phyloP scores from a whole-genome alignment of 352 stramenopile species.

The Pythium aquatile region DNA sequence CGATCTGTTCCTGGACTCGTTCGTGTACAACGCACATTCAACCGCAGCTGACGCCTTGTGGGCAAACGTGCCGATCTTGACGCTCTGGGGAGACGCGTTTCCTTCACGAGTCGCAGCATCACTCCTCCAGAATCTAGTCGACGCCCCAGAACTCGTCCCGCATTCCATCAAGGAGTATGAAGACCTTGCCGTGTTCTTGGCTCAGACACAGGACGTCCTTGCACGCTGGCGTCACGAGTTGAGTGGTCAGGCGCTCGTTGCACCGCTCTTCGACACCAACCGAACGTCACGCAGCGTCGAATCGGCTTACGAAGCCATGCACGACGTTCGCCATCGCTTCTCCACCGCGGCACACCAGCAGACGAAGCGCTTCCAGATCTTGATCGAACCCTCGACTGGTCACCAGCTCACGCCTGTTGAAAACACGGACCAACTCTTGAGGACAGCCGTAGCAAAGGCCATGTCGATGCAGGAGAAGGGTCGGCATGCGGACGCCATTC shows the following conservation, averaged over 20 bases:
- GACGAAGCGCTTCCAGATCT: conserved; percentile 33
- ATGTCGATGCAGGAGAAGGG: conserved; percentile 34
- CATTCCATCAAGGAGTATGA: conserved; percentile 76
- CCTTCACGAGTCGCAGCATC: conserved; percentile 67
- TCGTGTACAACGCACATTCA: conserved; percentile 96
- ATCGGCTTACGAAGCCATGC: conserved; percentile 55
- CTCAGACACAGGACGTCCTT: conserved; percentile 24
- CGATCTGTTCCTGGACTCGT: conserved; percentile 95
- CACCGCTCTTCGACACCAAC: conserved; percentile 73
- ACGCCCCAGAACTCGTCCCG: conserved; percentile 33
- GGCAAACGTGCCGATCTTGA: conserved; percentile 88
- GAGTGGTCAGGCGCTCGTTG: conserved; percentile 30
- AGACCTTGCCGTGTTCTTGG: conserved; percentile 52
- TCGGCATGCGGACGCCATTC: conserved; percentile 24
- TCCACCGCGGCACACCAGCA: neutral
- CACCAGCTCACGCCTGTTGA: neutral
- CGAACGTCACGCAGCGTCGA: conserved; percentile 68
- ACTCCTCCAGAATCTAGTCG: conserved; percentile 45
- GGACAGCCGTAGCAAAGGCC: conserved; percentile 22
- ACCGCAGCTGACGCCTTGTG: conserved; percentile 91
- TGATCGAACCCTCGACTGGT: conserved; percentile 34
- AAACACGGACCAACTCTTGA: conserved; percentile 18
- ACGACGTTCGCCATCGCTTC: conserved; percentile 45
- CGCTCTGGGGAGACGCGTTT: conserved; percentile 74
- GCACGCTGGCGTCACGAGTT: conserved; percentile 33